Conservation (phyloP, 495 filamentous ascomycete genomes). For the Xylaria castorea region DNA sequence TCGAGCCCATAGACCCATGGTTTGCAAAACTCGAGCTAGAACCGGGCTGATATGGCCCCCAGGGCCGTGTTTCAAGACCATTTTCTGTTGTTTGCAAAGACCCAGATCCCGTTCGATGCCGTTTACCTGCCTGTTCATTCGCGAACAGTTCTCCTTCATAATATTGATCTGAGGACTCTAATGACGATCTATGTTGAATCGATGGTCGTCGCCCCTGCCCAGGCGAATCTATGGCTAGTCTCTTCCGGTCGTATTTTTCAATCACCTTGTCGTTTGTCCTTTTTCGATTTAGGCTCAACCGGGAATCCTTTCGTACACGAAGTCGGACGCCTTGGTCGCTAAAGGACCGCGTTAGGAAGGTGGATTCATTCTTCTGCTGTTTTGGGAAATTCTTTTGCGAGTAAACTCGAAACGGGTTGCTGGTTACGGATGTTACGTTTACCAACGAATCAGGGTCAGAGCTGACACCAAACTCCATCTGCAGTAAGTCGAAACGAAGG, state of each 20-base stretch:
- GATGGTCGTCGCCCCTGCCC: constrained; percentile 29
- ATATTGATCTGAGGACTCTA: constrained; percentile 33
- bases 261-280: constrained; percentile 41
- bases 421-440: constrained; percentile 70
- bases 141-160: constrained; percentile 42
- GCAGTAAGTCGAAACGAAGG: constrained; percentile 85
- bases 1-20: constrained; percentile 37
- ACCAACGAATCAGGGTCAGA: constrained; percentile 47
- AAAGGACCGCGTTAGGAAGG: constrained; percentile 89
- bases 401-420: constrained; percentile 77
- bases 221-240: constrained; percentile 22
- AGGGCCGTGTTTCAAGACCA: constrained; percentile 37
- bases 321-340: constrained; percentile 94
- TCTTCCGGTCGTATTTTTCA: constrained; percentile 27
- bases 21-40: constrained; percentile 32
- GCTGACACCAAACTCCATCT: constrained; percentile 64
- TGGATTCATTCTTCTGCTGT: constrained; percentile 77
- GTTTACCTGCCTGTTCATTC: constrained; percentile 40
- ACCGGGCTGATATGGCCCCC: constrained; percentile 35
- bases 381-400: constrained; percentile 83
- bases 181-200: constrained; percentile 29
- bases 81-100: constrained; percentile 37
- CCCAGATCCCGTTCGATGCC: constrained; percentile 38
- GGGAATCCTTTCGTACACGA: constrained; percentile 81
- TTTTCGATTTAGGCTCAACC: constrained; percentile 53